These are phyloP conservation scores for Cadophora gregata DNA, from an alignment of 2,329 filamentous ascomycete genomes.

Conservation along the genomic window DNA sequence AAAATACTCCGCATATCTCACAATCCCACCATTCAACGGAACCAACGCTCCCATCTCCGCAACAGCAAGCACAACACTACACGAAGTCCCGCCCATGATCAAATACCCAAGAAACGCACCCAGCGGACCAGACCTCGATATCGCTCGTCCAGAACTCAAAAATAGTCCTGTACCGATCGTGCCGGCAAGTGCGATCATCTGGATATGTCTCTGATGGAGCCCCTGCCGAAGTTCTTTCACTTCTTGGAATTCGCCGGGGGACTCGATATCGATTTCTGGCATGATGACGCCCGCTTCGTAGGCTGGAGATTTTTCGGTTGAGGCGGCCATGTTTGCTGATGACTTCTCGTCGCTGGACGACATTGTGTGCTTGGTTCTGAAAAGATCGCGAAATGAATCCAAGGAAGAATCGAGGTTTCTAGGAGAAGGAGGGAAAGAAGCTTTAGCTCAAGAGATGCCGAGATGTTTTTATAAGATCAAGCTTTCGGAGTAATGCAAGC, in stretches of 20 bases:
- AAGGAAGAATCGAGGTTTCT: not conserved
- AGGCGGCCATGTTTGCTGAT: not conserved
- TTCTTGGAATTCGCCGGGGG: conserved; percentile 9
- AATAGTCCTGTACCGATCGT: conserved; percentile 51
- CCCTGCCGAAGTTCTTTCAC: conserved; percentile 41
- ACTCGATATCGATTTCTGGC: conserved; percentile 1
- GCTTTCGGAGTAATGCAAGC: not conserved
- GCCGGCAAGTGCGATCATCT: conserved; percentile 52
- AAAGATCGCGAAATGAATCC: not conserved
- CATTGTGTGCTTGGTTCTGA: not conserved
- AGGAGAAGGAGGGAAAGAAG: not conserved
- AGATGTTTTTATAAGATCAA: not conserved
- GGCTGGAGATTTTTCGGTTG: conserved; percentile 11
- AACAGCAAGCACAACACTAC: conserved; percentile 6
- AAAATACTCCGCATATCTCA: conserved; percentile 46
- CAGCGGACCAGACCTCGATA: conserved; percentile 57
- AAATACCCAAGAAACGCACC: conserved; percentile 53
- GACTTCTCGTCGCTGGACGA: conserved; percentile 11
- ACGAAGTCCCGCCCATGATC: not conserved
- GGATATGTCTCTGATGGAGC: conserved; percentile 51
- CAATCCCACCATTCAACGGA: conserved; percentile 52
- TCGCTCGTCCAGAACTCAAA: conserved; percentile 53
- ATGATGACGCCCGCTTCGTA: not conserved
- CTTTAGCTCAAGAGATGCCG: not conserved
- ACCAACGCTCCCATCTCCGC: conserved; percentile 46